Evolutionary conservation across 768 basidiomycete species (phyloP).

Genomic region (Amanita molliuscula): DNA sequence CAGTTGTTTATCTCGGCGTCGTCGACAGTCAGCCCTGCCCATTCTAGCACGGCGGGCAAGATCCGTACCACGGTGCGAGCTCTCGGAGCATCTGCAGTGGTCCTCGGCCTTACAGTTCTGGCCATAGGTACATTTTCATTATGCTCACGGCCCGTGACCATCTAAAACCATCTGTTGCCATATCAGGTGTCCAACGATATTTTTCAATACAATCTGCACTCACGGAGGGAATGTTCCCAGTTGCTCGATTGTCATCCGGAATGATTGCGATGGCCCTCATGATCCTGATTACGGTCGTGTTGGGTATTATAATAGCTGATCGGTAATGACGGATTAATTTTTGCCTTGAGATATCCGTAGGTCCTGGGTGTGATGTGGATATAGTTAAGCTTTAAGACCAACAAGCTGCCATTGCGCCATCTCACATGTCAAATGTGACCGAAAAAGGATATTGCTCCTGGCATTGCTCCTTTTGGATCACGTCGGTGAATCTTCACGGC

Average conservation of each 20-base stretch:
- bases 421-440: background rate
- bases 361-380: background rate
- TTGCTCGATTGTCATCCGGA: constrained; percentile 33
- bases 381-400: background rate
- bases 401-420: background rate
- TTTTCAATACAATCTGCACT: constrained; percentile 42
- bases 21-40: constrained; percentile 5
- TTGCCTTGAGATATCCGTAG: background rate
- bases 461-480: background rate
- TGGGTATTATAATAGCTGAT: constrained; percentile 29
- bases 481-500: too few species aligned
- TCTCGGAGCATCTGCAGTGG: constrained; percentile 38
- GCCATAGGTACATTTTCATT: constrained; percentile 30
- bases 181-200: constrained; percentile 40
- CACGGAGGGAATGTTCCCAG: constrained; percentile 40
- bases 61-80: constrained; percentile 31
- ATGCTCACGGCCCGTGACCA: background rate
- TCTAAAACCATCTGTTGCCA: background rate
- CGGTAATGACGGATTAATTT: constrained; percentile 1
- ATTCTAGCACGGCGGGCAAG: constrained; percentile 9
- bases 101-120: constrained; percentile 37
- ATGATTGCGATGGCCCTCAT: constrained; percentile 30
- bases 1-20: constrained; percentile 38
- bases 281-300: constrained; percentile 29
- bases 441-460: background rate